Percentiles rank a stretch among this genome's conserved stretches.
These are phyloP conservation scores for Fusarium sp. DNA, from an alignment of 2,329 filamentous ascomycete species.

Conservation along the genomic window DNA sequence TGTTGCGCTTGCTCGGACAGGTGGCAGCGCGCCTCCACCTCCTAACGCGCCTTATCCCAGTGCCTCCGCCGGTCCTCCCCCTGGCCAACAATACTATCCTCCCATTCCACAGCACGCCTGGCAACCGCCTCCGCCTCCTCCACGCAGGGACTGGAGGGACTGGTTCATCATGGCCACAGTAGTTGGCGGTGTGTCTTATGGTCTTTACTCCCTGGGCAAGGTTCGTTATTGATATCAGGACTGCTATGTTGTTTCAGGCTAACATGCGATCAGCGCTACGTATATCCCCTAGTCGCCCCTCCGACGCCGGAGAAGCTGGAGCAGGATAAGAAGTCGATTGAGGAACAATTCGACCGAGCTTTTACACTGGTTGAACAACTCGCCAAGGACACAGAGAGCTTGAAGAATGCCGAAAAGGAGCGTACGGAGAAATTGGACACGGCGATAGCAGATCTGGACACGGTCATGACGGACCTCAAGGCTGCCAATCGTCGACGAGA, in stretches of 20 bases:
- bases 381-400: slow-evolving; percentile 83
- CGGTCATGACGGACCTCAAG: slow-evolving; percentile 82
- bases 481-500: slow-evolving; percentile 82
- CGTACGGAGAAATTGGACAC: slow-evolving; percentile 84
- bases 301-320: slow-evolving; percentile 94
- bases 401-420: slow-evolving; percentile 87
- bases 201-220: slow-evolving; percentile 87
- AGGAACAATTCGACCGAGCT: slow-evolving; percentile 91
- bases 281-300: slow-evolving; percentile 88
- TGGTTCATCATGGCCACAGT: slow-evolving; percentile 99
- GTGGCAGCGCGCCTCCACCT: slow-evolving; percentile 62
- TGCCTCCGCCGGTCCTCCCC: slow-evolving; percentile 55
- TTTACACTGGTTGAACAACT: slow-evolving; percentile 93
- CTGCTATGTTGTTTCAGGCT: neutral
- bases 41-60: slow-evolving; percentile 55
- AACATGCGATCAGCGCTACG: slow-evolving; percentile 73
- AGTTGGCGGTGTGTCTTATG: slow-evolving; percentile 87
- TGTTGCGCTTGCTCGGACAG: slow-evolving; percentile 78
- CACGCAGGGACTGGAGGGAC: slow-evolving; percentile 93
- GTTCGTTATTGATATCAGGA: slow-evolving; percentile 54
- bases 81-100: slow-evolving; percentile 58
- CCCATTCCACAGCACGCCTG: slow-evolving; percentile 64
- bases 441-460: slow-evolving; percentile 84
- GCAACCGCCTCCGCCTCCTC: slow-evolving; percentile 68
- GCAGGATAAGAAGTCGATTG: slow-evolving; percentile 91